These are phyloP conservation scores for Tetracladium setigerum DNA, from an alignment of 495 filamentous ascomycete genomes.

Conservation along the genomic window DNA sequence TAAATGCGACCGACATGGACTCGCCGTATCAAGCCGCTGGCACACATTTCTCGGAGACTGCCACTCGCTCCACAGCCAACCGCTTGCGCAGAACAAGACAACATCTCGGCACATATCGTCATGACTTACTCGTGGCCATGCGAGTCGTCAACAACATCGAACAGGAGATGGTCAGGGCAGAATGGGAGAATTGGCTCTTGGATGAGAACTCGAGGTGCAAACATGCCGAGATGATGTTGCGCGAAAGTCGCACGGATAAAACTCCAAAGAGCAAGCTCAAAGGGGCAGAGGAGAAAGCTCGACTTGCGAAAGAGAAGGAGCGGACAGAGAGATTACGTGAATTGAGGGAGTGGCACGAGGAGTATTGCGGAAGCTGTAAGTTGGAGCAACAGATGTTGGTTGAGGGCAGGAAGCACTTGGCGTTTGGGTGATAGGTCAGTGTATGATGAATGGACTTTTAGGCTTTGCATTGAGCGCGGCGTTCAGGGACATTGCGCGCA, in stretches of 20 bases:
- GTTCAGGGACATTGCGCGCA: neutral
- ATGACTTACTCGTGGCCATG: constrained; percentile 86
- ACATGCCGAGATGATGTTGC: constrained; percentile 15
- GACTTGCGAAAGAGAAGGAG: constrained; percentile 15
- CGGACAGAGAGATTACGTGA: constrained; percentile 31
- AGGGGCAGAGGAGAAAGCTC: constrained; percentile 8
- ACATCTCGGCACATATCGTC: constrained; percentile 75
- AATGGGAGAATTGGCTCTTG: constrained; percentile 85
- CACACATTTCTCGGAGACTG: constrained; percentile 30
- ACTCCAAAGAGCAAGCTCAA: constrained; percentile 7
- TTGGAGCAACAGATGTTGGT: constrained; percentile 36
- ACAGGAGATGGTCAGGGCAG: constrained; percentile 68
- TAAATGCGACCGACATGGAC: constrained; percentile 45
- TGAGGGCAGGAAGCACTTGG: constrained; percentile 13
- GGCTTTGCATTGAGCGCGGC: constrained; percentile 11
- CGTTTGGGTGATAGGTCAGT: constrained; percentile 12
- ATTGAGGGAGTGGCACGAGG: constrained; percentile 56
- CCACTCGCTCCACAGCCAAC: constrained; percentile 51
- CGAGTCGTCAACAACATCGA: constrained; percentile 86
- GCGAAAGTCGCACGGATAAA: constrained; percentile 20
- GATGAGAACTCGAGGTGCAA: constrained; percentile 19
- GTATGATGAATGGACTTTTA: neutral
- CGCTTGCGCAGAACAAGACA: constrained; percentile 72
- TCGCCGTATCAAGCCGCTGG: constrained; percentile 37
- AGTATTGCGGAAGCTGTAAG: constrained; percentile 70